Evolutionary conservation across 176 grass and related monocot species (phyloP), one percentile per base, ranked within the genome.

Genomic region (Ensete glaucum): DNA sequence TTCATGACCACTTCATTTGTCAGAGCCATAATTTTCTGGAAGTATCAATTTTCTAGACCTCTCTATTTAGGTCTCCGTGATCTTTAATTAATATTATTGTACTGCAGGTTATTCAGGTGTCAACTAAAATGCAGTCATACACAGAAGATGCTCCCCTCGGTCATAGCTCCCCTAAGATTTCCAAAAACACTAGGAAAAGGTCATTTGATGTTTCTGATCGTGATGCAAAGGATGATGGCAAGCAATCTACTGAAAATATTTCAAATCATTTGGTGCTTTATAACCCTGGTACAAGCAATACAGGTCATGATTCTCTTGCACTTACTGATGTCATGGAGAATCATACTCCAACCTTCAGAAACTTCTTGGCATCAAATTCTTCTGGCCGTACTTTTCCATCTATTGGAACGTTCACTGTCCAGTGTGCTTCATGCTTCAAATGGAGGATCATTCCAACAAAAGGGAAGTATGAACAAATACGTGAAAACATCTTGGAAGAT

Each of bases 391-490:
- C 71, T 76, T 77, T 83, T 50, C 85, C 89, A 67, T 83, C 85
- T 52, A 85, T 96, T 73, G 83, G 65, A 29, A 74, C 78, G 55
- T 96, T 91, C 78, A 75, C 78, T 23, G 83, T 82, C 68, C 89
- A 96, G 74, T 96, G 92, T 76, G 95, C 90, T 26, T 69, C 76
- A 56, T 96, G 92, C 73, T 75, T 70, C 53, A 92, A 96, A 85
- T 96, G 84, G 87, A 77, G 92, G 67, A 53, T 96, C 24, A 71
- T 92, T 73, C 78, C 92, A 49, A 76, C 78, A 56, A 87, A 92
- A 82, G 78, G 87, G 54, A 92, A 88, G 71, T 96, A 92, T 15
- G 92, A 96, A 79, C 82, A 85, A 79, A 82, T 92, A 70, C 82
- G 89, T 51, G 89, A 85, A 49, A 76, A 57, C 9, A 76, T 80